A percentile compares a stretch with the other conserved stretches of the same genome.
phyloP scores from a whole-genome alignment of 202 grass and related monocot species.

The Schoenoplectus tabernaemontani region DNA sequence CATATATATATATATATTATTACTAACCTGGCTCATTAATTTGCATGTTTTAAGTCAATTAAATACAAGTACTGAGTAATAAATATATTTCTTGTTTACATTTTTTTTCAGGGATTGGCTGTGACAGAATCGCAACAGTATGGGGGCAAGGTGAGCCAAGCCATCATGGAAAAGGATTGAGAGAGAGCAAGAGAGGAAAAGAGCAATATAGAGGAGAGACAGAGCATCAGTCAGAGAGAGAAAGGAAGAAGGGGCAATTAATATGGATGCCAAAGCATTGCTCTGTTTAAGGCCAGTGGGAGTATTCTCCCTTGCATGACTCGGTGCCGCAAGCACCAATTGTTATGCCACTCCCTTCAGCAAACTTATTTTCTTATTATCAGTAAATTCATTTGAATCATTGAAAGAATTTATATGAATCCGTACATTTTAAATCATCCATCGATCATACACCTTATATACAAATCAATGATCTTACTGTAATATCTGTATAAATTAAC shows the following conservation, averaged over 20 bases:
- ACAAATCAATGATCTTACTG: background rate
- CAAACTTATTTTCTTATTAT: background rate
- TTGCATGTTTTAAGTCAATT: background rate
- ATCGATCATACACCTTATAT: background rate
- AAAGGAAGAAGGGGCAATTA: conserved; percentile 32
- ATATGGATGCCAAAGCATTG: conserved; percentile 81
- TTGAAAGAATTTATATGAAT: background rate
- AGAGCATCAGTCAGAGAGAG: conserved; percentile 58
- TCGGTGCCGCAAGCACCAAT: conserved; percentile 50
- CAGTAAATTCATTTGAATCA: background rate
- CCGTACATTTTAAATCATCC: background rate
- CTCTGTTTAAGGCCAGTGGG: conserved; percentile 53
- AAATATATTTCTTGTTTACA: background rate
- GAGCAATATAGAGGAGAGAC: conserved; percentile 48
- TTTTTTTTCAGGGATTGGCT: conserved; percentile 38
- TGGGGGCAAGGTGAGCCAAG: conserved; percentile 61
- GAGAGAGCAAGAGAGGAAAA: conserved; percentile 56
- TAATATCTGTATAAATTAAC: background rate
- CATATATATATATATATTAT: background rate
- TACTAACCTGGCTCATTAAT: background rate
- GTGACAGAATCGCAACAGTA: conserved; percentile 45
- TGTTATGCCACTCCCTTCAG: background rate
- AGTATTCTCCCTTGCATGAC: conserved; percentile 53
- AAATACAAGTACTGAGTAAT: background rate
- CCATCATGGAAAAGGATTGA: conserved; percentile 73